Percentiles rank a stretch among this genome's conserved stretches.
These are phyloP conservation scores for Amylostereum chailletii DNA, from an alignment of 1,284 basidiomycete genomes.

Conservation along the genomic window DNA sequence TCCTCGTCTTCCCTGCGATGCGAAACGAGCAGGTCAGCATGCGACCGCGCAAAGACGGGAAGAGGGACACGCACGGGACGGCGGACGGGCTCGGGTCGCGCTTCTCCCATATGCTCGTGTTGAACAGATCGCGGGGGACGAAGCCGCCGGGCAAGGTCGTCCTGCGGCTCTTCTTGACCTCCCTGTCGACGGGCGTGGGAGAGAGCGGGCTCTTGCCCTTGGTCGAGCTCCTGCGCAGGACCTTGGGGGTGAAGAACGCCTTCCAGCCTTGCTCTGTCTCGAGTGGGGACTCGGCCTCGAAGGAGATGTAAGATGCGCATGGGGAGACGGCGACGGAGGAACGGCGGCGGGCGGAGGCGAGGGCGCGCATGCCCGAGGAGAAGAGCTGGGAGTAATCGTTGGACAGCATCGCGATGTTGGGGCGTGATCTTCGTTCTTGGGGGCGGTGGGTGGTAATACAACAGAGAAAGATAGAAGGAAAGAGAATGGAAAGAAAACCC, in stretches of 20 bases:
- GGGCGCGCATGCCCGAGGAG: slow-evolving; percentile 11
- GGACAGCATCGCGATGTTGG: slow-evolving; percentile 4
- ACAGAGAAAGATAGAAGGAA: not conserved
- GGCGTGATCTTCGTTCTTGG: not conserved
- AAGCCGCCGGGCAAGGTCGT: not conserved
- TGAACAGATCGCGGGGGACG: not conserved
- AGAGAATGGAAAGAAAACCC: not conserved
- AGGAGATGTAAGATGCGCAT: not conserved
- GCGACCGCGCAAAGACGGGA: too few relatives aligned
- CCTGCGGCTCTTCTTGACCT: not conserved
- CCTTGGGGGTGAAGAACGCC: too few relatives aligned
- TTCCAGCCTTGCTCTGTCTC: not conserved
- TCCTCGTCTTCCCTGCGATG: too few relatives aligned
- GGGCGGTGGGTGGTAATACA: not conserved
- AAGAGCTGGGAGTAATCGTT: slow-evolving; percentile 14
- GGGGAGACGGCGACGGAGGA: not conserved
- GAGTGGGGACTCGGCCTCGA: slow-evolving; percentile 1
- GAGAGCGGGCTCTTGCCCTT: not conserved
- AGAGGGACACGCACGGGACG: too few relatives aligned
- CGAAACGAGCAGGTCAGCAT: too few relatives aligned
- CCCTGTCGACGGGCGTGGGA: not conserved
- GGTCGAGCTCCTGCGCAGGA: too few relatives aligned
- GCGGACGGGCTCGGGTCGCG: too few relatives aligned
- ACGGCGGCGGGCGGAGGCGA: slow-evolving; percentile 5
- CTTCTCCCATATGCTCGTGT: too few relatives aligned